Evolutionary conservation across 2,329 filamentous ascomycete species (phyloP).

Genomic region (Domatiomyces globalis): DNA sequence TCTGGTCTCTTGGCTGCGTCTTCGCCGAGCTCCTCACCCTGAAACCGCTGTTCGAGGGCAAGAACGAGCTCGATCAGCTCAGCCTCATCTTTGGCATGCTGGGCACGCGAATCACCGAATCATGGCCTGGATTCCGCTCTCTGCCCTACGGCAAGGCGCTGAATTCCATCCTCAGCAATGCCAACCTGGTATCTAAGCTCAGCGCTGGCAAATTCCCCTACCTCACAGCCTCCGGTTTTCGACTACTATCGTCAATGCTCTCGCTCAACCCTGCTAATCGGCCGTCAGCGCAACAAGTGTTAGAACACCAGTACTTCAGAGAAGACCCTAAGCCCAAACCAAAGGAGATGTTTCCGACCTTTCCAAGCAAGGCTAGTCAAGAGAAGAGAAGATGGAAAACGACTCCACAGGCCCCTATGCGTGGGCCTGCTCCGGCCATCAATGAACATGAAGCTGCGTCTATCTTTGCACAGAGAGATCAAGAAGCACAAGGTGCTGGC

Average conservation of each 20-base stretch:
- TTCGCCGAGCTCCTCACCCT: slow-evolving; percentile 81
- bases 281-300: slow-evolving; percentile 57
- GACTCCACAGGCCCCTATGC: slow-evolving; percentile 68
- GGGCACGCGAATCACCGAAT: slow-evolving; percentile 66
- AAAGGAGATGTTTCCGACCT: slow-evolving; percentile 88
- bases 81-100: slow-evolving; percentile 79
- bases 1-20: slow-evolving; percentile 95
- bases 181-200: slow-evolving; percentile 17
- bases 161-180: slow-evolving; percentile 36
- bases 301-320: slow-evolving; percentile 69
- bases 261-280: slow-evolving; percentile 58
- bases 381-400: slow-evolving; percentile 60
- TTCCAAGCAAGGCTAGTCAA: slow-evolving; percentile 86
- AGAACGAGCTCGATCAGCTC: slow-evolving; percentile 84
- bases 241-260: slow-evolving; percentile 56
- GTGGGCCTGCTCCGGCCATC: slow-evolving; percentile 51
- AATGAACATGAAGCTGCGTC: slow-evolving; percentile 49
- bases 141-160: slow-evolving; percentile 76
- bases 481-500: slow-evolving; percentile 31
- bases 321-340: slow-evolving; percentile 85
- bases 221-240: slow-evolving; percentile 59
- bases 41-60: slow-evolving; percentile 70
- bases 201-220: slow-evolving; percentile 57
- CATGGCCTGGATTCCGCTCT: slow-evolving; percentile 75
- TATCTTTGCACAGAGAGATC: slow-evolving; percentile 40